Evolutionary conservation across 2,329 filamentous ascomycete genomes (phyloP).

Genomic region (Arachnomyces sp.): DNA sequence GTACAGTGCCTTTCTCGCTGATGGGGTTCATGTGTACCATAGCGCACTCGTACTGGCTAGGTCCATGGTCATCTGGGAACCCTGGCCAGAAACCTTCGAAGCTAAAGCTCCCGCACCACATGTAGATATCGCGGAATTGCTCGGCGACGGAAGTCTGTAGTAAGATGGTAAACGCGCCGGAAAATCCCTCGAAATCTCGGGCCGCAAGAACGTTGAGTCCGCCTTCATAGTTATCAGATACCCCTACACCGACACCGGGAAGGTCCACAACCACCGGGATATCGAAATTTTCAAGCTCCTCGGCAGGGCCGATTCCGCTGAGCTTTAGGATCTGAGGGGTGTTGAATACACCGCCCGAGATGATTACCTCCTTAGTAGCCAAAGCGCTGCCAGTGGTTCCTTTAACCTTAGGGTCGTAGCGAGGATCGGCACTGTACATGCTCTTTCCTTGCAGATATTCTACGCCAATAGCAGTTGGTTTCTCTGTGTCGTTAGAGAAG

Average conservation of each 20-base stretch:
- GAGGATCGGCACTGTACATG: slow-evolving; percentile 42
- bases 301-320: slow-evolving; percentile 50
- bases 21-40: slow-evolving; percentile 1
- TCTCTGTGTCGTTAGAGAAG: slow-evolving; percentile 32
- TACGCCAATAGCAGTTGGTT: slow-evolving; percentile 42
- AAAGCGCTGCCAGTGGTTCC: slow-evolving; percentile 34
- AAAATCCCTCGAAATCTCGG: neutral
- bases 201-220: slow-evolving; percentile 15
- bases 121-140: neutral
- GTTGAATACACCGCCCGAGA: slow-evolving; percentile 51
- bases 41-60: neutral
- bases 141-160: neutral
- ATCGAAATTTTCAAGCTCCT: slow-evolving; percentile 43
- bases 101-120: slow-evolving; percentile 1
- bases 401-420: slow-evolving; percentile 13
- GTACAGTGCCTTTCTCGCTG: slow-evolving; percentile 7
- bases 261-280: slow-evolving; percentile 49
- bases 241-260: slow-evolving; percentile 54
- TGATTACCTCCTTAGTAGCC: slow-evolving; percentile 36
- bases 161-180: neutral
- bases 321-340: slow-evolving; percentile 57
- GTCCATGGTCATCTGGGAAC: slow-evolving; percentile 1
- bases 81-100: slow-evolving; percentile 5
- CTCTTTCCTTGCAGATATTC: slow-evolving; percentile 42
- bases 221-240: slow-evolving; percentile 56